These are phyloP conservation scores for Aureobasidium sp. DNA, from an alignment of 2,329 filamentous ascomycete genomes.

Conservation along the genomic window DNA sequence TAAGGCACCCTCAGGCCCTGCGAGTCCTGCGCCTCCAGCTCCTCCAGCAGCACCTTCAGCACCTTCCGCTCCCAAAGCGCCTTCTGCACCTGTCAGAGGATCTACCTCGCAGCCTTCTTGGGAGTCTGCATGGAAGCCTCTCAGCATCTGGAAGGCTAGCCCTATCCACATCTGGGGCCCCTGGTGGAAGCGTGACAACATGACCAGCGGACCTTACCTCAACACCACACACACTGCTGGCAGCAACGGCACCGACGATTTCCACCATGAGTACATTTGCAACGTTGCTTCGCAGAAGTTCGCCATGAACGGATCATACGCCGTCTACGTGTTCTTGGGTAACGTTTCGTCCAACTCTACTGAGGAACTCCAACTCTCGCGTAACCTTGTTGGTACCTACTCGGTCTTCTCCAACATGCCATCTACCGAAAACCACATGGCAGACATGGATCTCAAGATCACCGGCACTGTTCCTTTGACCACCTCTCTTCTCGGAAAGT, in stretches of 20 bases:
- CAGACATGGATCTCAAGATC: conserved; percentile 26
- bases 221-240: background rate
- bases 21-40: background rate
- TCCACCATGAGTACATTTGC: conserved; percentile 55
- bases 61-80: background rate
- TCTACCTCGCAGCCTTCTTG: background rate
- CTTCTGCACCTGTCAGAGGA: background rate
- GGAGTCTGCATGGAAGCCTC: background rate
- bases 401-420: conserved; percentile 38
- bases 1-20: background rate
- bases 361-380: conserved; percentile 27
- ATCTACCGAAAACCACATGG: conserved; percentile 17
- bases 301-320: conserved; percentile 55
- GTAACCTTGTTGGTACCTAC: conserved; percentile 56
- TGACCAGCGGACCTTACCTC: background rate
- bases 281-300: conserved; percentile 58
- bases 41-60: background rate
- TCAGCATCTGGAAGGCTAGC: background rate
- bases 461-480: conserved; percentile 42
- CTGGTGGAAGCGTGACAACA: conserved; percentile 13
- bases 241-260: background rate
- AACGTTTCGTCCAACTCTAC: conserved; percentile 37
- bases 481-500: conserved; percentile 32
- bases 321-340: conserved; percentile 63
- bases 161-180: background rate